Base-by-base conservation (phyloP, 208 protist species). In the Spongospora subterranea region DNA sequence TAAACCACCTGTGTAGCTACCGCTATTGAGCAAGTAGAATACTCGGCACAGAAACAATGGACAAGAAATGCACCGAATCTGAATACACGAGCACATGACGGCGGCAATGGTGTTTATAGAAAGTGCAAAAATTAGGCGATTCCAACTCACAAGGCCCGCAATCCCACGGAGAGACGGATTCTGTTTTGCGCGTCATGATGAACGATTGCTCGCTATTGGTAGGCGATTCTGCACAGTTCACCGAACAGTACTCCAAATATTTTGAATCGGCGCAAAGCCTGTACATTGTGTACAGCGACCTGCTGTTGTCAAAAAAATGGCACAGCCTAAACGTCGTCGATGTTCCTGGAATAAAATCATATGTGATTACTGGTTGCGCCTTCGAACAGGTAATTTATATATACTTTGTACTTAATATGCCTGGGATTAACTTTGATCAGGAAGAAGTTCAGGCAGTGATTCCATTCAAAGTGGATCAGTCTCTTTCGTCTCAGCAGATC, bases 221-320 rank as follows among this genome's bases (percentile, higher is more conserved):
- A 29, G 54, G 54, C 29, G 54, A 65, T 17, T 65, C 29, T 29
- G 54, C 17, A 17, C 20, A 65, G 54, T 65, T 65, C 54, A 29
- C 29, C 54, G 20, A 29, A 29, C 54, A 29, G 20, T 65, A 32
- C 54, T 29, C 54, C 17, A 65, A 65, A 29, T 65, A 65, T 29
- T 29, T 17, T 32, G 54, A 65, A 65, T 29, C 17, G 54, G 17
- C 54, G 20, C 20, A 65, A 29, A 17, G 17, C 54, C 20, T 65
- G 54, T 29, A 65, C 54, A 17, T 65, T 29, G 71, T 82, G 71
- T 82, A 82, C n/a, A 35, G 35, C 71, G 71, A 82, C 71, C 71
- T 82, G n/a, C n/a, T 6, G 17, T n/a, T 39, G 13, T 6, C 35
- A 13, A 82, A 82, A 35, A 6, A 82, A 35, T 82, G 71, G 71